A percentile compares a stretch with the other conserved stretches of the same genome.
phyloP scores from a whole-genome alignment of 345 rosid species.

The Erucastrum elatum region DNA sequence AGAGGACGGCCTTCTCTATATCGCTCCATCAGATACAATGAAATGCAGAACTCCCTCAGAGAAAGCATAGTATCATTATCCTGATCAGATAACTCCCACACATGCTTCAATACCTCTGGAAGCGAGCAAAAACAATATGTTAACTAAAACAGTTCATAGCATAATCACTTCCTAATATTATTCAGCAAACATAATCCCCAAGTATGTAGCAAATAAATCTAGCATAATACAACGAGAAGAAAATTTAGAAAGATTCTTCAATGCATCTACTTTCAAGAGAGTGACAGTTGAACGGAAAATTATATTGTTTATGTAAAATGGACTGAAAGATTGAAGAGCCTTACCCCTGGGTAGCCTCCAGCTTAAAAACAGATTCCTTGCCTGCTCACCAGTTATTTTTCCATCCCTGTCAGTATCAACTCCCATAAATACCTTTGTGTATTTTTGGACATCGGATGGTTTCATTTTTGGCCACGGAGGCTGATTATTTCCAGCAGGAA shows the following conservation, averaged over 20 bases:
- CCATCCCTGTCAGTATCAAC: conserved; percentile 97
- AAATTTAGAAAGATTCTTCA: background rate
- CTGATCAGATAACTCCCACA: conserved; percentile 99
- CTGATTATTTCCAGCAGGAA: conserved; percentile 54
- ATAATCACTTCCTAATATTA: conserved; percentile 7
- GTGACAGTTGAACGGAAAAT: background rate
- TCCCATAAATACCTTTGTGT: conserved; percentile 85
- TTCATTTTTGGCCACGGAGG: conserved; percentile 90
- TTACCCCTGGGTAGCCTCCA: conserved; percentile 99
- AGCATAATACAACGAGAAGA: conserved; percentile 1
- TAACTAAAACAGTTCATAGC: conserved; percentile 19
- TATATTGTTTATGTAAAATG: conserved; percentile 16
- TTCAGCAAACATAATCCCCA: conserved; percentile 13
- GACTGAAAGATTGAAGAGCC: conserved; percentile 1
- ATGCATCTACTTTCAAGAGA: conserved; percentile 16
- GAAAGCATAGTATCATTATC: conserved; percentile 99
- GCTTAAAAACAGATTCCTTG: conserved; percentile 87
- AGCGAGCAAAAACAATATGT: conserved; percentile 33
- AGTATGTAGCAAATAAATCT: conserved; percentile 17
- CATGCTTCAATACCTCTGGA: conserved; percentile 92
- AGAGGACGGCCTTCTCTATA: conserved; percentile 91
- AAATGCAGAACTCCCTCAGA: conserved; percentile 93
- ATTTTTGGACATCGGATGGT: conserved; percentile 83
- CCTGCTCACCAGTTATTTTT: conserved; percentile 91
- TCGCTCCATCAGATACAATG: conserved; percentile 96